Percentiles rank a stretch among this genome's conserved stretches.
phyloP scores from a whole-genome alignment of 768 basidiomycete species.

The Cystobasidium onofrii region DNA sequence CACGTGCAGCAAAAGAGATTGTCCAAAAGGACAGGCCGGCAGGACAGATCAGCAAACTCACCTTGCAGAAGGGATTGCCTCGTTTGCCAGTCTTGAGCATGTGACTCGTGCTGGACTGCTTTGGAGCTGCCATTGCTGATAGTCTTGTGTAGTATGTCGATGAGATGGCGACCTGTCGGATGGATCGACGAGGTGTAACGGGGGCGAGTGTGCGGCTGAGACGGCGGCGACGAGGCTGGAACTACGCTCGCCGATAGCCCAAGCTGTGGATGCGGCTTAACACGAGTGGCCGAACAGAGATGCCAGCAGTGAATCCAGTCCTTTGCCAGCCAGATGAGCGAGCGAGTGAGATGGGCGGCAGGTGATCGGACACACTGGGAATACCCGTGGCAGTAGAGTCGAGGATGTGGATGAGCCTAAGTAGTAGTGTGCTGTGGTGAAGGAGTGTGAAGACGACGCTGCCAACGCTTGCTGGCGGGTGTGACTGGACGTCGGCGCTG shows the following conservation, averaged over 20 bases:
- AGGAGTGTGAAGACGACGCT: too few species aligned
- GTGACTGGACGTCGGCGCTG: too few species aligned
- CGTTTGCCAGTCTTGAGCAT: constrained; percentile 43
- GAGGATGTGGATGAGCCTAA: too few species aligned
- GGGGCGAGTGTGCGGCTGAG: neutral
- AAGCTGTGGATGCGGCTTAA: too few species aligned
- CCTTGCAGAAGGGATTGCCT: constrained; percentile 44
- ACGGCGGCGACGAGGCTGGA: neutral
- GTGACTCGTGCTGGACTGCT: constrained; percentile 35
- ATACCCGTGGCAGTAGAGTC: too few species aligned
- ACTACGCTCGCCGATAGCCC: neutral
- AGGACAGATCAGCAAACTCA: constrained; percentile 28
- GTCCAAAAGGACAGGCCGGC: neutral
- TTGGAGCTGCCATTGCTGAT: neutral
- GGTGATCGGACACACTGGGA: too few species aligned
- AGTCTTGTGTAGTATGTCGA: neutral
- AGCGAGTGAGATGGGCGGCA: too few species aligned
- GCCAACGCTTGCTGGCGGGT: too few species aligned
- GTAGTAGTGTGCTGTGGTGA: too few species aligned
- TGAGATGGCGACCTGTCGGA: neutral
- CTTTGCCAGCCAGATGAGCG: too few species aligned
- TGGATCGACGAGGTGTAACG: neutral
- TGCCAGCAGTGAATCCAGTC: too few species aligned
- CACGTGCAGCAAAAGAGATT: neutral
- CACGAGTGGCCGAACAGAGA: too few species aligned